phyloP scores from a whole-genome alignment of 2,329 filamentous ascomycete species.

The Myriosclerotinia curreyana region DNA sequence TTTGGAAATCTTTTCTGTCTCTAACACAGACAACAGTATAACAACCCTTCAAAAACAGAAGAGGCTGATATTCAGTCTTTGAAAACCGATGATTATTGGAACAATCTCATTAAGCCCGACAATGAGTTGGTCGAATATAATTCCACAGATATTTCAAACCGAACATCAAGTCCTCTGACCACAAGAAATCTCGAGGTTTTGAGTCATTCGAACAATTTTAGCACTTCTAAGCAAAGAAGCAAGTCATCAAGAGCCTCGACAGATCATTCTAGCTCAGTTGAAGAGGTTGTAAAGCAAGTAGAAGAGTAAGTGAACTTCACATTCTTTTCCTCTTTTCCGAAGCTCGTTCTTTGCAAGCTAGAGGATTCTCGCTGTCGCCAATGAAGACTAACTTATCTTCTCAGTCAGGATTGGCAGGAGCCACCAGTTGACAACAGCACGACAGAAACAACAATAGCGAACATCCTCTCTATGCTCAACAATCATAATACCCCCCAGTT shows the following conservation, averaged over 20 bases:
- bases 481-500: background rate
- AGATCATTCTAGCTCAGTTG: background rate
- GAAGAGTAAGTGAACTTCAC: conserved; percentile 1
- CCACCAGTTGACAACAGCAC: background rate
- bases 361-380: background rate
- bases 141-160: background rate
- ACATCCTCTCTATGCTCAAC: background rate
- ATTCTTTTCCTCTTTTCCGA: background rate
- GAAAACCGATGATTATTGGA: background rate
- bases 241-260: background rate
- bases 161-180: background rate
- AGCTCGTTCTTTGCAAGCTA: background rate
- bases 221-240: background rate
- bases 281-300: conserved; percentile 6
- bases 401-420: conserved; percentile 3
- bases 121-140: background rate
- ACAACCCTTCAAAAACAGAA: background rate
- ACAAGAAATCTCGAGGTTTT: conserved; percentile 4
- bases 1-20: background rate
- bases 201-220: background rate
- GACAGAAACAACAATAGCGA: background rate
- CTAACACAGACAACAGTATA: background rate
- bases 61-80: background rate
- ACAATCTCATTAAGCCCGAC: background rate
- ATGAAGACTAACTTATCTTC: conserved; percentile 3